Conservation (phyloP, 1,139 yeast species). For the Pichia norvegensis region DNA sequence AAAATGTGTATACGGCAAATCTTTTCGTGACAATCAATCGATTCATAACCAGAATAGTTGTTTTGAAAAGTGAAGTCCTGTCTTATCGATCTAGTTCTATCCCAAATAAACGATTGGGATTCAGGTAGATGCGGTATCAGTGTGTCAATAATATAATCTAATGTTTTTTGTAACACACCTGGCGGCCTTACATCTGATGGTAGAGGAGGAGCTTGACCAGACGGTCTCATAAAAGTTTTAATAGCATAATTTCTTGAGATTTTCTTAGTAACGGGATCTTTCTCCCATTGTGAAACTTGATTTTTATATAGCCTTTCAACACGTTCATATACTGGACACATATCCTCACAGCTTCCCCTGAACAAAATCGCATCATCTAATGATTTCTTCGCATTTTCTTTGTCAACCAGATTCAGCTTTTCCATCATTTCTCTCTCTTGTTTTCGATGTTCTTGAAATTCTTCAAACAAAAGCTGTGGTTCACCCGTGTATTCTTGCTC, state of each 20-base stretch:
- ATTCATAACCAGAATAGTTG: conserved; percentile 88
- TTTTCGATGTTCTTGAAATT: conserved; percentile 67
- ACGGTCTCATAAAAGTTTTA: conserved; percentile 93
- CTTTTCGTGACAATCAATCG: conserved; percentile 84
- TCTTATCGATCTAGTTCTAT: conserved; percentile 92
- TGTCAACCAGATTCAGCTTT: conserved; percentile 73
- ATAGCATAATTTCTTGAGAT: conserved; percentile 63
- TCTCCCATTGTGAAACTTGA: conserved; percentile 75
- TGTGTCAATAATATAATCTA: conserved; percentile 61
- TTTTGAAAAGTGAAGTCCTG: conserved; percentile 97
- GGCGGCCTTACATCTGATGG: conserved; percentile 99
- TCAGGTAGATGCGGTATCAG: conserved; percentile 65
- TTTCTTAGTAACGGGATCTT: conserved; percentile 52
- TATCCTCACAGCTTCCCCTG: conserved; percentile 81
- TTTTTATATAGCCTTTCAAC: conserved; percentile 83
- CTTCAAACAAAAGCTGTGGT: conserved; percentile 45
- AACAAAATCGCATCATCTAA: conserved; percentile 81
- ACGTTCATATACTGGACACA: conserved; percentile 94
- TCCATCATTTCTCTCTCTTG: conserved; percentile 78
- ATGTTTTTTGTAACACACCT: conserved; percentile 51
- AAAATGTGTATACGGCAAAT: conserved; percentile 85
- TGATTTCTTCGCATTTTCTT: conserved; percentile 73
- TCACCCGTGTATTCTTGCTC: conserved; percentile 37
- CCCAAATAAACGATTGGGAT: conserved; percentile 94
- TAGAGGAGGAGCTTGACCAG: conserved; percentile 96